phyloP scores from a whole-genome alignment of 2,329 filamentous ascomycete species.

The Fusarium odoratissimum region DNA sequence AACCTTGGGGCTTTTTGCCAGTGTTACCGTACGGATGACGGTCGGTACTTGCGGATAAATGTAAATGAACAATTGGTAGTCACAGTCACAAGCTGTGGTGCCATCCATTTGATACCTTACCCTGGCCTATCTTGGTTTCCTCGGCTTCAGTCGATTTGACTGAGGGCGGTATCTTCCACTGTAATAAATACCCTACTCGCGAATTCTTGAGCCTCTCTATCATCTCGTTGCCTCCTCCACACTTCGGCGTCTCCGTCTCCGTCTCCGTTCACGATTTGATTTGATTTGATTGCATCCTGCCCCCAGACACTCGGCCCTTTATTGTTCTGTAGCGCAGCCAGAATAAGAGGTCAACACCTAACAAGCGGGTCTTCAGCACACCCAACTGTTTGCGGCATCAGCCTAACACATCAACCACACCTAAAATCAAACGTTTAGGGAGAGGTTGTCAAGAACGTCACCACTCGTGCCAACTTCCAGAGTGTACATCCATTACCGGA shows the following conservation, averaged over 20 bases:
- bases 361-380: background rate
- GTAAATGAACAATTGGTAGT: background rate
- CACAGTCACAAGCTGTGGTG: constrained; percentile 1
- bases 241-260: constrained; percentile 33
- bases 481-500: background rate
- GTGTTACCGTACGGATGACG: background rate
- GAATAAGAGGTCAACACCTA: background rate
- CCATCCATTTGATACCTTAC: constrained; percentile 16
- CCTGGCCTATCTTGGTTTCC: background rate
- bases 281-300: background rate
- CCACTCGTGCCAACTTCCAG: constrained; percentile 19
- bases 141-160: constrained; percentile 6
- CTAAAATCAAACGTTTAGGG: background rate
- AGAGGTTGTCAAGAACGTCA: constrained; percentile 29
- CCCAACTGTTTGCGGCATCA: constrained; percentile 23
- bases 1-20: constrained; percentile 13
- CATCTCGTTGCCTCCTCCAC: constrained; percentile 14
- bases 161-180: constrained; percentile 23
- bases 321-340: background rate
- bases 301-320: constrained; percentile 31
- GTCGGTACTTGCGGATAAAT: constrained; percentile 5
- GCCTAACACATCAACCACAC: constrained; percentile 24
- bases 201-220: constrained; percentile 1
- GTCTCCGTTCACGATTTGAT: constrained; percentile 3
- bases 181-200: background rate